These are phyloP conservation scores for Phytophthora megakarya DNA, from an alignment of 352 stramenopile genomes.

Conservation along the genomic window DNA sequence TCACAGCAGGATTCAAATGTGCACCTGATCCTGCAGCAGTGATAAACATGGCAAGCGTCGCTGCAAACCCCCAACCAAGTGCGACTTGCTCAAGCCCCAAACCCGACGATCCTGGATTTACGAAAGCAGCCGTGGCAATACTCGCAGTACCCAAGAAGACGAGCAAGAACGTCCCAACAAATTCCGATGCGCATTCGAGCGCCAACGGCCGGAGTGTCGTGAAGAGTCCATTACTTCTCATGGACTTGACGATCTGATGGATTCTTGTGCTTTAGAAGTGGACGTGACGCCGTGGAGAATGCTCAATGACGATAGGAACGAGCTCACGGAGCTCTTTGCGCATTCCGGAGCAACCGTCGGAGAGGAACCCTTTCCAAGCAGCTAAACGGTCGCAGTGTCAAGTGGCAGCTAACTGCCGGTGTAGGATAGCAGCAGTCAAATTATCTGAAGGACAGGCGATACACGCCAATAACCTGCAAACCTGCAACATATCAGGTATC, in stretches of 20 bases:
- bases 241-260: constrained; percentile 1
- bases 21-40: constrained; percentile 55
- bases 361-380: constrained; percentile 22
- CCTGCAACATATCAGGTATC: constrained; percentile 17
- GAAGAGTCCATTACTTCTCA: constrained; percentile 20
- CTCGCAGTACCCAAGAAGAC: constrained; percentile 45
- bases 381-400: constrained; percentile 28
- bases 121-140: constrained; percentile 27
- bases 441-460: constrained; percentile 28
- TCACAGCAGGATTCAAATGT: constrained; percentile 75
- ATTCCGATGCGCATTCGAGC: constrained; percentile 45
- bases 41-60: constrained; percentile 56
- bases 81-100: constrained; percentile 28
- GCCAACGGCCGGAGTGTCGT: constrained; percentile 29
- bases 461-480: no score
- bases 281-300: constrained; percentile 10
- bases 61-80: constrained; percentile 44
- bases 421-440: background rate
- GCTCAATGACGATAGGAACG: constrained; percentile 11
- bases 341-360: constrained; percentile 18
- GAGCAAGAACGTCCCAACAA: constrained; percentile 45
- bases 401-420: constrained; percentile 20
- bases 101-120: constrained; percentile 4
- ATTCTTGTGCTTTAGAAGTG: constrained; percentile 11
- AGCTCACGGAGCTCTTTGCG: constrained; percentile 5